Percentiles rank a stretch among this genome's conserved stretches.
Conservation (phyloP, 1,284 basidiomycete species). For the Gastroboletus turbinatus region DNA sequence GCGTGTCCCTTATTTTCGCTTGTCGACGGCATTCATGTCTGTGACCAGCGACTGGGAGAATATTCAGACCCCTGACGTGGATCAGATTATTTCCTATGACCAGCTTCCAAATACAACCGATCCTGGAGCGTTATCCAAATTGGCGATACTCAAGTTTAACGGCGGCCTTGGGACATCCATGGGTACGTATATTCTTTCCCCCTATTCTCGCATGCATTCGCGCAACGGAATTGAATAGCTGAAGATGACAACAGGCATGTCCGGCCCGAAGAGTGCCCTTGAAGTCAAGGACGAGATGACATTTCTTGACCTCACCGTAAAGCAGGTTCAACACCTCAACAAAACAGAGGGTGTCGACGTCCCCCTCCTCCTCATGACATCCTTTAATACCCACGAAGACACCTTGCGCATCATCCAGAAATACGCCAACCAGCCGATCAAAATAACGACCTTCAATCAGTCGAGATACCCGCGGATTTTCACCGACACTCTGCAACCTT, state of each 20-base stretch:
- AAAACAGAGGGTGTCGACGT: constrained; percentile 72
- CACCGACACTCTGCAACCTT: constrained; percentile 89
- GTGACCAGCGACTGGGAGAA: constrained; percentile 86
- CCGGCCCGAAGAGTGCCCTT: constrained; percentile 84
- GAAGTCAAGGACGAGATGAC: constrained; percentile 97
- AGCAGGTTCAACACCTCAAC: constrained; percentile 89
- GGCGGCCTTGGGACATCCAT: constrained; percentile 96
- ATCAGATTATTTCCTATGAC: constrained; percentile 88
- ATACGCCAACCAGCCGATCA: constrained; percentile 93
- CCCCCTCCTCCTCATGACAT: constrained; percentile 97
- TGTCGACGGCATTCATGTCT: constrained; percentile 12
- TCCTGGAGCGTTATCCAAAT: constrained; percentile 78
- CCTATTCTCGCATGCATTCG: not conserved
- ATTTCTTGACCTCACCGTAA: constrained; percentile 92
- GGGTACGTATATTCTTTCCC: constrained; percentile 48
- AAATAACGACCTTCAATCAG: constrained; percentile 94
- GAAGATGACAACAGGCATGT: constrained; percentile 59
- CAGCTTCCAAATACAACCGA: constrained; percentile 64
- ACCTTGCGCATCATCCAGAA: constrained; percentile 97
- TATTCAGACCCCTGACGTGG: constrained; percentile 86
- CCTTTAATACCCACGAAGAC: constrained; percentile 97
- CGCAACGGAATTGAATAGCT: constrained; percentile 5
- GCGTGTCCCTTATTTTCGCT: constrained; percentile 35
- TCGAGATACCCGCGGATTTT: constrained; percentile 94
- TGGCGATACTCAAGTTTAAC: constrained; percentile 97